phyloP scores from a whole-genome alignment of 1,284 basidiomycete species.

The Moniliophthora roreri region DNA sequence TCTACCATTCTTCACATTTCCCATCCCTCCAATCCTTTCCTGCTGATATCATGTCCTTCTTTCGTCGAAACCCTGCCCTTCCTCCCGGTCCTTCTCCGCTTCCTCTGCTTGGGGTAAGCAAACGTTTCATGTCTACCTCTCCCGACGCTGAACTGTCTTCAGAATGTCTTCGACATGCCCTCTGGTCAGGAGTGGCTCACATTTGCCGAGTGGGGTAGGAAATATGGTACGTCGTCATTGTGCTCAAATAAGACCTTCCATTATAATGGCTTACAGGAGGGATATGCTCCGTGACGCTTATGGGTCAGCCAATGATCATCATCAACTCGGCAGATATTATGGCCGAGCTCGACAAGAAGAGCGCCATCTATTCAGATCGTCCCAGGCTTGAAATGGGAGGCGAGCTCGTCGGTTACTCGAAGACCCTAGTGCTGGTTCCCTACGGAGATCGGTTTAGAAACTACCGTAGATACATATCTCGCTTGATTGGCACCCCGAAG shows the following conservation, averaged over 20 bases:
- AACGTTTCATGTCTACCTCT: not conserved
- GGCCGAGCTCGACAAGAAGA: slow-evolving; percentile 34
- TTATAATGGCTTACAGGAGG: slow-evolving; percentile 7
- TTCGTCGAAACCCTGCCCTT: slow-evolving; percentile 7
- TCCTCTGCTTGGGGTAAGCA: slow-evolving; percentile 20
- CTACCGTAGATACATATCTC: slow-evolving; percentile 31
- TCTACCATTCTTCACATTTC: not conserved
- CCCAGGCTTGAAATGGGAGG: slow-evolving; percentile 29
- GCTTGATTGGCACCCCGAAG: slow-evolving; percentile 25
- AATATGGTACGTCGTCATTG: slow-evolving; percentile 18
- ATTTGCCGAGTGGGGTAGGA: slow-evolving; percentile 22
- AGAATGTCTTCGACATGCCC: slow-evolving; percentile 22
- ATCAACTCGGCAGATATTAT: slow-evolving; percentile 29
- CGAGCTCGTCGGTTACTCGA: slow-evolving; percentile 31
- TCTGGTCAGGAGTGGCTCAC: slow-evolving; percentile 19
- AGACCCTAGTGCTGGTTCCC: slow-evolving; percentile 29
- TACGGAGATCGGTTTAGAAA: slow-evolving; percentile 36
- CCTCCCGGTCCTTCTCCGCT: slow-evolving; percentile 24
- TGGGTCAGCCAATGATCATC: slow-evolving; percentile 32
- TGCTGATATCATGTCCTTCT: slow-evolving; percentile 4
- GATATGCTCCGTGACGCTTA: slow-evolving; percentile 20
- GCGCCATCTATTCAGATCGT: slow-evolving; percentile 37
- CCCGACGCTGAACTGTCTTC: not conserved
- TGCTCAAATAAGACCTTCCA: not conserved
- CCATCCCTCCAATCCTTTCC: not conserved